Percentiles rank a stretch among this genome's conserved stretches.
Evolutionary conservation across 2,329 filamentous ascomycete species (phyloP).

Genomic region (Acrodontium crateriforme): DNA sequence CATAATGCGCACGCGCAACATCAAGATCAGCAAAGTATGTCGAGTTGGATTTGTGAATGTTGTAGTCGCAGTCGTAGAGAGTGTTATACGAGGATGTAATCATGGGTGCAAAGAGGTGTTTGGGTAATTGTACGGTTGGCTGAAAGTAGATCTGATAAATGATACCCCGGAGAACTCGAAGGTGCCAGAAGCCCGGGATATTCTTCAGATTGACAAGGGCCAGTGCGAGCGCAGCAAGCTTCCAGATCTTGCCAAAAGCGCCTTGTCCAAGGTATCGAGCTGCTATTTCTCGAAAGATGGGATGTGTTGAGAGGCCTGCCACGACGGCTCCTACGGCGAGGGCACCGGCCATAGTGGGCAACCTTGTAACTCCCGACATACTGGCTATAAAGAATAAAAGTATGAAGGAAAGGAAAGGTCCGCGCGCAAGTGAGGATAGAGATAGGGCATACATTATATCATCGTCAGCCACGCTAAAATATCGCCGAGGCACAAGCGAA

Average conservation of each 20-base stretch:
- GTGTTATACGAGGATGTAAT: constrained; percentile 54
- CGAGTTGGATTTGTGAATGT: constrained; percentile 68
- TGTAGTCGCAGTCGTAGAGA: constrained; percentile 71
- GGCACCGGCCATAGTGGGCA: constrained; percentile 17
- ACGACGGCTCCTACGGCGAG: constrained; percentile 13
- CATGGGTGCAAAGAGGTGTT: constrained; percentile 59
- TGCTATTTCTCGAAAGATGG: constrained; percentile 15
- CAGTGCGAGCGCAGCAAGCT: constrained; percentile 27
- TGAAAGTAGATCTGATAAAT: constrained; percentile 34
- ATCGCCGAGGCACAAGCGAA: too few species aligned
- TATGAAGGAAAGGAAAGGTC: too few species aligned
- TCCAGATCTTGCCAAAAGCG: constrained; percentile 17
- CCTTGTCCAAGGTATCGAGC: constrained; percentile 9
- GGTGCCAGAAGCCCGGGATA: constrained; percentile 60
- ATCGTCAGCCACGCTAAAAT: too few species aligned
- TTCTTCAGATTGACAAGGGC: constrained; percentile 58
- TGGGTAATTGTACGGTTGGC: constrained; percentile 32
- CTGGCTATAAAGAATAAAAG: constrained; percentile 2
- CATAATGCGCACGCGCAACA: constrained; percentile 65
- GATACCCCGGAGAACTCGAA: constrained; percentile 33
- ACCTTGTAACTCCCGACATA: constrained; percentile 21
- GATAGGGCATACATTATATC: too few species aligned
- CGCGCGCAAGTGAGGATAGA: too few species aligned
- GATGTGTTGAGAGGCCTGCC: constrained; percentile 11
- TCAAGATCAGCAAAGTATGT: constrained; percentile 85